These are phyloP conservation scores for Metschnikowia borealis DNA, from an alignment of 805 yeast genomes.

Conservation along the genomic window DNA sequence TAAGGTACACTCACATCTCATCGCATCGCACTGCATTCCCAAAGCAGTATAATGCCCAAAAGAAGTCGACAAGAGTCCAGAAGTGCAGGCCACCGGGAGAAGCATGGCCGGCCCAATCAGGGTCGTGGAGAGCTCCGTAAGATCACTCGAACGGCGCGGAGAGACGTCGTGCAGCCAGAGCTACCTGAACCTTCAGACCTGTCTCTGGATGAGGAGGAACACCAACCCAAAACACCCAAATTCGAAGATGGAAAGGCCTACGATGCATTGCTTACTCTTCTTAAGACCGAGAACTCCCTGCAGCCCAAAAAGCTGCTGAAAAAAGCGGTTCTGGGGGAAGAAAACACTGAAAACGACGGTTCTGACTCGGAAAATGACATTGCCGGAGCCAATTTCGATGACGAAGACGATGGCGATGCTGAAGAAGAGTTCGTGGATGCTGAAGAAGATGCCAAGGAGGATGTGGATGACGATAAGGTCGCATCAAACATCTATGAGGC, in stretches of 20 bases:
- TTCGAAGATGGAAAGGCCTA: conserved; percentile 46
- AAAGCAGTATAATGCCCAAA: background rate
- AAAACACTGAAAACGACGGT: conserved; percentile 6
- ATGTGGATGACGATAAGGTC: conserved; percentile 15
- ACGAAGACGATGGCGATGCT: conserved; percentile 9
- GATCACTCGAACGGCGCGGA: conserved; percentile 52
- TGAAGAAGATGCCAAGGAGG: conserved; percentile 3
- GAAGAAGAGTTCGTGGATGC: conserved; percentile 11
- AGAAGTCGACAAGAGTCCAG: background rate
- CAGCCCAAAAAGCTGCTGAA: conserved; percentile 11
- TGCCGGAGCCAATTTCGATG: conserved; percentile 31
- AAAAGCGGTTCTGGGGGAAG: conserved; percentile 9
- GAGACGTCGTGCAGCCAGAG: conserved; percentile 20
- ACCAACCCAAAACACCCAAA: conserved; percentile 17
- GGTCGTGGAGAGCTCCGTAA: conserved; percentile 64
- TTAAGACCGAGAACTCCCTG: conserved; percentile 42
- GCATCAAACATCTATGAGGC: conserved; percentile 65
- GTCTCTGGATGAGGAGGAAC: conserved; percentile 11
- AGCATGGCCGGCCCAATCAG: conserved; percentile 24
- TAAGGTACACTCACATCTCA: background rate
- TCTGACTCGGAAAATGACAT: conserved; percentile 13
- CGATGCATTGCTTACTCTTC: conserved; percentile 61
- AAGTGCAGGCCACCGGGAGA: background rate
- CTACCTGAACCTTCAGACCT: conserved; percentile 16
- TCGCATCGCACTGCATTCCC: conserved; percentile 5